Evolutionary conservation across 495 filamentous ascomycete genomes (phyloP).

Genomic region (Neurospora sp.): DNA sequence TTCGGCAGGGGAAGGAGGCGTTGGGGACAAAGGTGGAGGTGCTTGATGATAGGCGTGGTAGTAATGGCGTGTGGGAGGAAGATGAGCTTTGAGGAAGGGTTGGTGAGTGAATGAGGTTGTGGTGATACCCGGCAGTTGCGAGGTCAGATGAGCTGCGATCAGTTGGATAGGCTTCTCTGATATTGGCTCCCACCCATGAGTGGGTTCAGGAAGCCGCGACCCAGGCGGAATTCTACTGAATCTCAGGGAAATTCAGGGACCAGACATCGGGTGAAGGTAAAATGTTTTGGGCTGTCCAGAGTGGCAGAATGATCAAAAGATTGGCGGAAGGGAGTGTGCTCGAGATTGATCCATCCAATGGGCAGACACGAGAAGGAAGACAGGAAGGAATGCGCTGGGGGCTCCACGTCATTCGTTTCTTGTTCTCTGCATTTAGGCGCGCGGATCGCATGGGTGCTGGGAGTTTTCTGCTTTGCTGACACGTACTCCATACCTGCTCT

Average conservation of each 20-base stretch:
- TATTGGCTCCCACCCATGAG: background rate
- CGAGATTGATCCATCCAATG: background rate
- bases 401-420: background rate
- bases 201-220: background rate
- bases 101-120: background rate
- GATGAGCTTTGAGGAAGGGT: constrained; percentile 13
- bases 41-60: constrained; percentile 41
- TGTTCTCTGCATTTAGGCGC: background rate
- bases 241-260: background rate
- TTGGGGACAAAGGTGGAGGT: constrained; percentile 72
- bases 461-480: background rate
- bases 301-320: background rate
- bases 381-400: background rate
- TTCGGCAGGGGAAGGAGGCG: constrained; percentile 78
- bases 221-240: background rate
- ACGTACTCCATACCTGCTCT: background rate
- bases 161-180: background rate
- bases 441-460: background rate
- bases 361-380: background rate
- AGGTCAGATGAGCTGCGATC: background rate
- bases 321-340: background rate
- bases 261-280: background rate
- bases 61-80: constrained; percentile 27
- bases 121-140: background rate
- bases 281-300: background rate